Conservation (phyloP, 805 yeast genomes). For the Sungouiozyma ichnusensis region DNA sequence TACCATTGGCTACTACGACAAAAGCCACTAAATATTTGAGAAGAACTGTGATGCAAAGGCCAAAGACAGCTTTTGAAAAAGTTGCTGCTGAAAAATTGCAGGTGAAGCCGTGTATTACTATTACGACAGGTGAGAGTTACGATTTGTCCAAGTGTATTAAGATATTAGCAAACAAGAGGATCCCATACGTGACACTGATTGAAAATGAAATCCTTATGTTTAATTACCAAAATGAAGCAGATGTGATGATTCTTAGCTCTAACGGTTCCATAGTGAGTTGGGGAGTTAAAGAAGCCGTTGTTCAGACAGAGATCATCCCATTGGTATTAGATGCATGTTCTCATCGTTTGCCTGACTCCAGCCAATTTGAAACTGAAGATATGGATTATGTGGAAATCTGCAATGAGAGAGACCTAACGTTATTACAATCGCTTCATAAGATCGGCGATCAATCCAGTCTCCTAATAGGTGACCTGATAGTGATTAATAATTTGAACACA, state of each 20-base stretch:
- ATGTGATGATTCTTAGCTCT: conserved; percentile 51
- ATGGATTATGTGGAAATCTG: conserved; percentile 58
- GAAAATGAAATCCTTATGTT: conserved; percentile 62
- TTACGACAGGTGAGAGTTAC: conserved; percentile 64
- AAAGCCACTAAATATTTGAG: not conserved
- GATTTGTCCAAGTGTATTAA: conserved; percentile 39
- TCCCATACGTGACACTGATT: conserved; percentile 37
- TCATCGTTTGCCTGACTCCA: conserved; percentile 29
- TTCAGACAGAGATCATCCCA: conserved; percentile 41
- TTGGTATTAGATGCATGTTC: conserved; percentile 39
- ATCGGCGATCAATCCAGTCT: conserved; percentile 27
- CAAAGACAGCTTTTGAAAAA: not conserved
- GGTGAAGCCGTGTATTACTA: conserved; percentile 47
- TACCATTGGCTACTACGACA: not conserved
- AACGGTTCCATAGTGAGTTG: conserved; percentile 80
- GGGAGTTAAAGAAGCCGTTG: conserved; percentile 56
- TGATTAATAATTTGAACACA: conserved; percentile 42
- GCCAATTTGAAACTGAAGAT: conserved; percentile 65
- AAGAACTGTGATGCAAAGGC: not conserved
- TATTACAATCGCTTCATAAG: conserved; percentile 4
- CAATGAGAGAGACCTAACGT: conserved; percentile 6
- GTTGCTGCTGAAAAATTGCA: not conserved
- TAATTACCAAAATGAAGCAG: conserved; percentile 32
- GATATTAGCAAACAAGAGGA: conserved; percentile 22
- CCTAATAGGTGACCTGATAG: conserved; percentile 60